A percentile compares a stretch with the other conserved stretches of the same genome.
phyloP scores from a whole-genome alignment of 139 green algal genomes.

The Pedinophyceae sp. region DNA sequence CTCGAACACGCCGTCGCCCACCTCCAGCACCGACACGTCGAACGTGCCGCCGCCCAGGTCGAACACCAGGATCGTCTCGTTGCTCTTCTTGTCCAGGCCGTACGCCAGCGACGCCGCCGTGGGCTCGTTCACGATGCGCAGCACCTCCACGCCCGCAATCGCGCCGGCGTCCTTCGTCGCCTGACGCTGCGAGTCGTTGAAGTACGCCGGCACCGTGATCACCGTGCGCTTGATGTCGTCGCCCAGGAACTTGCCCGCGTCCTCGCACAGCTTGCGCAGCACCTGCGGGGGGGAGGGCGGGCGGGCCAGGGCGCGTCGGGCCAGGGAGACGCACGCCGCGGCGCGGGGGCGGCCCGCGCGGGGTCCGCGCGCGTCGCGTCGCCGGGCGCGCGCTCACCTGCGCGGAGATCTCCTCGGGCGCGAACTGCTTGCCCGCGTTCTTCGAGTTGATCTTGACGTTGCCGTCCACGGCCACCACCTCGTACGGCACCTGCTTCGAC shows the following conservation, averaged over 20 bases:
- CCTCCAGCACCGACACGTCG: constrained; percentile 89
- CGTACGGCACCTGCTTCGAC: constrained; percentile 84
- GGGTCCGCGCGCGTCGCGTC: too few relatives aligned
- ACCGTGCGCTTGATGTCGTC: constrained; percentile 83
- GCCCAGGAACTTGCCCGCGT: constrained; percentile 63
- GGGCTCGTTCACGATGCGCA: constrained; percentile 99
- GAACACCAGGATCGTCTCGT: constrained; percentile 99
- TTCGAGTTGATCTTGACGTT: constrained; percentile 92
- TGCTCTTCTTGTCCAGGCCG: constrained; percentile 91
- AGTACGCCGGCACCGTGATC: constrained; percentile 98
- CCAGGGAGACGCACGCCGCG: too few relatives aligned
- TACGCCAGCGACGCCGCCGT: constrained; percentile 96
- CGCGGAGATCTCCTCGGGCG: constrained; percentile 91
- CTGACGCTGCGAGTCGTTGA: constrained; percentile 96
- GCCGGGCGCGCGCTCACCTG: constrained; percentile 20
- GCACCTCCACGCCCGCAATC: constrained; percentile 93
- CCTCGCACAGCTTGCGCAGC: constrained; percentile 63
- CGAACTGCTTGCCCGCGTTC: constrained; percentile 86
- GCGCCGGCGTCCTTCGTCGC: constrained; percentile 78
- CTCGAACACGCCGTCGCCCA: constrained; percentile 99
- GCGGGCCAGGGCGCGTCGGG: too few relatives aligned
- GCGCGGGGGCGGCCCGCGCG: too few relatives aligned
- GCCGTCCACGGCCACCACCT: constrained; percentile 56
- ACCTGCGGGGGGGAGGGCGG: constrained; percentile 23
- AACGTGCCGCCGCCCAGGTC: constrained; percentile 98